Percentiles rank a stretch among this genome's conserved stretches.
These are phyloP conservation scores for Eutrema yunnanense DNA, from an alignment of 345 rosid species.

Conservation along the genomic window DNA sequence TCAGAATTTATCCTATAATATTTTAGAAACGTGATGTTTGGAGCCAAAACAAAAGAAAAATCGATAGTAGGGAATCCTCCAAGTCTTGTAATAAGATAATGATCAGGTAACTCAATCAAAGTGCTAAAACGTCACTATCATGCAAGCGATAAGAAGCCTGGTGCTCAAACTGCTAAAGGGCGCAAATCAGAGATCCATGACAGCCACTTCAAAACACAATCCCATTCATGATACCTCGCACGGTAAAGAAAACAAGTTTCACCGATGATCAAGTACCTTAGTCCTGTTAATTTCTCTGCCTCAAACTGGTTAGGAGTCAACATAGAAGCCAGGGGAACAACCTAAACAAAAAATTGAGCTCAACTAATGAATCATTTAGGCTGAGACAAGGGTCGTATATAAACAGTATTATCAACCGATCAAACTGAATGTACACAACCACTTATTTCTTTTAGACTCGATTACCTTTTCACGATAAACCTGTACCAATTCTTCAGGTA, in stretches of 20 bases:
- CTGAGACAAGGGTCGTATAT: not conserved
- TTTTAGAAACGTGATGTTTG: not conserved
- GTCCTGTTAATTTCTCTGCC: conserved; percentile 85
- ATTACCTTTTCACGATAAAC: conserved; percentile 89
- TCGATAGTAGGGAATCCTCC: not conserved
- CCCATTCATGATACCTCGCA: not conserved
- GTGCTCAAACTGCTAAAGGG: not conserved
- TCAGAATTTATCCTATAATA: conserved; percentile 66
- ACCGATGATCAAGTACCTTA: conserved; percentile 43
- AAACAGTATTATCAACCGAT: not conserved
- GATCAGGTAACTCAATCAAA: not conserved
- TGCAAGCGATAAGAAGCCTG: not conserved
- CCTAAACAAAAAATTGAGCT: conserved; percentile 38
- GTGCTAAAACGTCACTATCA: not conserved
- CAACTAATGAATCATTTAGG: not conserved
- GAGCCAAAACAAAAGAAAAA: not conserved
- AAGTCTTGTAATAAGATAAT: not conserved
- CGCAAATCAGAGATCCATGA: not conserved
- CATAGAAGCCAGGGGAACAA: conserved; percentile 98
- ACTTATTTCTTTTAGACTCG: not conserved
- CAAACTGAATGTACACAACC: not conserved
- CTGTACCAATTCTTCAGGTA: conserved; percentile 70
- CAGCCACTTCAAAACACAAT: not conserved
- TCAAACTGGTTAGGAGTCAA: conserved; percentile 99
- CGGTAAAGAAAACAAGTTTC: not conserved